phyloP scores from a whole-genome alignment of 2,329 filamentous ascomycete species.

The Alternaria sp. region DNA sequence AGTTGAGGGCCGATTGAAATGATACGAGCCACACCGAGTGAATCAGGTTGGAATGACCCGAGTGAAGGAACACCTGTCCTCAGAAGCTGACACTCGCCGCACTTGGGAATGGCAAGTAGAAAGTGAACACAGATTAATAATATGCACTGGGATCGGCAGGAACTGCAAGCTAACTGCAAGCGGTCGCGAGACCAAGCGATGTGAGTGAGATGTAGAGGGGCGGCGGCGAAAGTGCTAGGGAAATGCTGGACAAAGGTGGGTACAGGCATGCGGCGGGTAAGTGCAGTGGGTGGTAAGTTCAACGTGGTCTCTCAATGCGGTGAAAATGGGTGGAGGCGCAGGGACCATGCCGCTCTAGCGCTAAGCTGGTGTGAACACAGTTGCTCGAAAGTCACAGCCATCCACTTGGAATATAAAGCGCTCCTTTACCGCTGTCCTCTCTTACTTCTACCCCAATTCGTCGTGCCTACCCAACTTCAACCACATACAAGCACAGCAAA shows the following conservation, averaged over 20 bases:
- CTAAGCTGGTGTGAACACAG: background rate
- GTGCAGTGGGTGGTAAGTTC: conserved; percentile 3
- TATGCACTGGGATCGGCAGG: conserved; percentile 21
- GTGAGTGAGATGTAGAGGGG: background rate
- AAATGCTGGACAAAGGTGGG: conserved; percentile 2
- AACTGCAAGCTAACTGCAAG: conserved; percentile 21
- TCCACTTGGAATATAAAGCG: conserved; percentile 31
- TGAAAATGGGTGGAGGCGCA: conserved; percentile 8
- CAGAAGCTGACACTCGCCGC: background rate
- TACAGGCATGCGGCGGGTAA: conserved; percentile 10
- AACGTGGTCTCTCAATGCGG: conserved; percentile 34
- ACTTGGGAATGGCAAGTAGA: conserved; percentile 9
- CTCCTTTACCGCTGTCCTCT: conserved; percentile 18
- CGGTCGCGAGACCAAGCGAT: background rate
- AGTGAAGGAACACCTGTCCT: conserved; percentile 38
- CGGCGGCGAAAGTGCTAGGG: background rate
- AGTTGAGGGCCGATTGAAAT: background rate
- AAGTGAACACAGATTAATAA: conserved; percentile 34
- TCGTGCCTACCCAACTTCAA: conserved; percentile 15
- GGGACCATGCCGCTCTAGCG: conserved; percentile 4
- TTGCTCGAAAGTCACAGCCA: conserved; percentile 21
- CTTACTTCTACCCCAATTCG: conserved; percentile 21
- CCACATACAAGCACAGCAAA: conserved; percentile 21
- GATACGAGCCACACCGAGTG: background rate
- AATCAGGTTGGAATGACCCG: background rate